Base-by-base conservation (phyloP, 257 asterid species). In the Striga asiatica region DNA sequence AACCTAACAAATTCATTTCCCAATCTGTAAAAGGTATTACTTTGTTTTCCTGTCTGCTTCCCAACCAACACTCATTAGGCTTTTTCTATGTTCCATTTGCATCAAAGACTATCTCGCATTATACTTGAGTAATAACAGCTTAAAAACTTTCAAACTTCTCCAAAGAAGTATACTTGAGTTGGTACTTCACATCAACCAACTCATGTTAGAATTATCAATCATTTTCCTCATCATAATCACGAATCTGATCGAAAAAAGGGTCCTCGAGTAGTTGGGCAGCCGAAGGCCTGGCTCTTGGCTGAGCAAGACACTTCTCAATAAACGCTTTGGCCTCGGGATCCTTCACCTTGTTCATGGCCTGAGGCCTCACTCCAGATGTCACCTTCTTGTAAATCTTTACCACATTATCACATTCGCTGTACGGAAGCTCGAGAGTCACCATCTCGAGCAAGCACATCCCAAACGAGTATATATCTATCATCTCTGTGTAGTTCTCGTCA, bases 401-500 rank as follows among this genome's bases (percentile, higher is more conserved):
- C 38, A 85, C 78, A 34, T 69, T 79, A 12, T 77, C 85, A 28
- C 95, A 85, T 51, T 85, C 95, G 1, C 71, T 77, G 42, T 84
- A 84, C 0, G 95, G 95, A 12, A 85, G 14, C 61, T 85, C 89
- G 0, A 62, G 75, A 0, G 93, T 80, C 58, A 85, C 87, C 89
- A 85, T 67, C 76, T 82, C 95, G 8, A 85, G 79, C 71, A 85
- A 59, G 68, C 95, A 85, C 93, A 80, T 82, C 1, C 95, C 89
- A 2, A 82, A 85, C 1, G 95, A 76, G 42, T 82, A 85, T 51
- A 85, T 82, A 28, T 85, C 95, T 0, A 85, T 57, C 50, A 64
- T 20, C 64, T 85, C 95, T 0, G 80, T 82, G 2, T 85, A 85
- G 35, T 85, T 60, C 77, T 85, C 93, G 1, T 85, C 95, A 6